Conservation (phyloP, 2,329 filamentous ascomycete species). For the Podosphaera aphanis region DNA sequence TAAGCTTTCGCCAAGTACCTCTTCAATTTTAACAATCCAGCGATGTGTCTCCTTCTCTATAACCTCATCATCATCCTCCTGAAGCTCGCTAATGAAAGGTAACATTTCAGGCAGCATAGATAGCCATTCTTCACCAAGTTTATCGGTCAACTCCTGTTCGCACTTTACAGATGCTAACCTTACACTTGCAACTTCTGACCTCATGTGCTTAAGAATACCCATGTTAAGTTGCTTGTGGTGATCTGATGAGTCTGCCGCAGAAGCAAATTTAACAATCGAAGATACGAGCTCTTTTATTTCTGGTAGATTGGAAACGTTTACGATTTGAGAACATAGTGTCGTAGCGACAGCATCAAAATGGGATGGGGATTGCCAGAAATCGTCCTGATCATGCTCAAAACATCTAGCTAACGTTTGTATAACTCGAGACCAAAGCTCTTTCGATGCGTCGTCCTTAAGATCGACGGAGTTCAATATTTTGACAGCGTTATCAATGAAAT, state of each 20-base stretch:
- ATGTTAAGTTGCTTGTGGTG: conserved; percentile 80
- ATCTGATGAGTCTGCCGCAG: conserved; percentile 59
- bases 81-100: conserved; percentile 80
- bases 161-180: conserved; percentile 63
- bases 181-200: conserved; percentile 45
- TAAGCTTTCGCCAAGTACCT: conserved; percentile 68
- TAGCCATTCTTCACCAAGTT: conserved; percentile 82
- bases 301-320: conserved; percentile 22
- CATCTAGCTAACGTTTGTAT: conserved; percentile 49
- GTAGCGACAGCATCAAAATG: conserved; percentile 56
- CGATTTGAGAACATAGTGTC: conserved; percentile 45
- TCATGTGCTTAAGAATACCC: conserved; percentile 53
- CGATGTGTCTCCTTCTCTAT: conserved; percentile 74
- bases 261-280: conserved; percentile 56
- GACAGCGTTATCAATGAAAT: conserved; percentile 55
- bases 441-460: conserved; percentile 23
- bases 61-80: conserved; percentile 86
- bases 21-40: conserved; percentile 83
- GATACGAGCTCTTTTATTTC: conserved; percentile 37
- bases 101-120: conserved; percentile 82
- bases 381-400: conserved; percentile 77
- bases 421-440: conserved; percentile 43
- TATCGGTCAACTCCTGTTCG: conserved; percentile 56
- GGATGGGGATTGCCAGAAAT: conserved; percentile 83
- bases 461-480: conserved; percentile 30